These are phyloP conservation scores for Murraya paniculata DNA, from an alignment of 345 rosid genomes.

Conservation along the genomic window DNA sequence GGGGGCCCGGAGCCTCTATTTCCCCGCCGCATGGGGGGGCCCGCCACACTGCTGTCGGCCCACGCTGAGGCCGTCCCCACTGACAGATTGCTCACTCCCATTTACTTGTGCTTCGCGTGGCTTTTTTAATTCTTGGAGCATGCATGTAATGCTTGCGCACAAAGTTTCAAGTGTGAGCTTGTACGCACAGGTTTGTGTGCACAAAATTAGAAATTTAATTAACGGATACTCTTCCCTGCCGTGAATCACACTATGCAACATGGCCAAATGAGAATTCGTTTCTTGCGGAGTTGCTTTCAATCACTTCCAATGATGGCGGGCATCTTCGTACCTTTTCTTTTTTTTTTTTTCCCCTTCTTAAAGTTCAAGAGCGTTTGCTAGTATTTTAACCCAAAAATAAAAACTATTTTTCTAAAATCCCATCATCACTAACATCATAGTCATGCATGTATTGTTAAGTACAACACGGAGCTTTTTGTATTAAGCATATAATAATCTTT, in stretches of 20 bases:
- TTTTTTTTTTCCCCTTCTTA: too few relatives aligned
- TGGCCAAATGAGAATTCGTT: neutral
- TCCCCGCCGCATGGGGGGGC: slow-evolving; percentile 39
- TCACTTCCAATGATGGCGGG: neutral
- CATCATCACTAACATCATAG: too few relatives aligned
- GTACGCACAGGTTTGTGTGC: neutral
- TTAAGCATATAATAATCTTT: too few relatives aligned
- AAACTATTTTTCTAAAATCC: too few relatives aligned
- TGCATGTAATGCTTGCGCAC: neutral
- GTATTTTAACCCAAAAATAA: too few relatives aligned
- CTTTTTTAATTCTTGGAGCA: neutral
- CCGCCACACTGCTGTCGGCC: slow-evolving; percentile 38
- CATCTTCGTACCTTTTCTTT: neutral
- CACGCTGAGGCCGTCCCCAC: slow-evolving; percentile 37
- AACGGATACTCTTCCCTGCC: too few relatives aligned
- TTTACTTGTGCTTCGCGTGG: slow-evolving; percentile 36
- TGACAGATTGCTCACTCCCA: slow-evolving; percentile 21
- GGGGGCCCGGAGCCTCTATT: slow-evolving; percentile 26
- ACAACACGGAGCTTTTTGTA: too few relatives aligned
- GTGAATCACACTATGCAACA: neutral
- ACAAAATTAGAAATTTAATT: neutral
- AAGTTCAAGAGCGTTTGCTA: too few relatives aligned
- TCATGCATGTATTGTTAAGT: too few relatives aligned
- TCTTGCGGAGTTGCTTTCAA: neutral
- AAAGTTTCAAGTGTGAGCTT: neutral